phyloP scores from a whole-genome alignment of 148 eudicot genomes.

The Nepenthes gracilis region DNA sequence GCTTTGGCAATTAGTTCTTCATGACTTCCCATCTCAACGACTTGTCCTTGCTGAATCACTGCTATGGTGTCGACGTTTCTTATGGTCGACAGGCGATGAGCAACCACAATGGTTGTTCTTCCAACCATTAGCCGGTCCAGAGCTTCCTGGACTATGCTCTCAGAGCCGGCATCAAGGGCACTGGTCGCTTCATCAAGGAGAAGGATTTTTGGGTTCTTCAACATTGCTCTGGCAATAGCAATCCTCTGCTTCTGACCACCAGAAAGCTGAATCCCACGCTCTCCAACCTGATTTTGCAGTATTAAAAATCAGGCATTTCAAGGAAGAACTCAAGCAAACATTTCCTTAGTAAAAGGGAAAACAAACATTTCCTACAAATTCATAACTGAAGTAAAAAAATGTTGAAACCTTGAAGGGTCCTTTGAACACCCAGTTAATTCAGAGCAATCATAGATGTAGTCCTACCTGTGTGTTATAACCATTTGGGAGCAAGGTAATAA shows the following conservation, averaged over 20 bases:
- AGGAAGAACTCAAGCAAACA: too few species aligned
- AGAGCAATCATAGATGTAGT: too few species aligned
- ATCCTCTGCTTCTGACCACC: constrained; percentile 99
- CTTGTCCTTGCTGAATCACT: constrained; percentile 87
- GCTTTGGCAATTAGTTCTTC: constrained; percentile 83
- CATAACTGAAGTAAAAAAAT: too few species aligned
- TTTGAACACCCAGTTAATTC: too few species aligned
- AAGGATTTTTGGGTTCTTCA: constrained; percentile 91
- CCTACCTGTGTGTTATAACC: constrained; percentile 95
- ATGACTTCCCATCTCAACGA: constrained; percentile 88
- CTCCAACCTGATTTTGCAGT: constrained; percentile 50
- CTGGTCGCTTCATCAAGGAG: constrained; percentile 98
- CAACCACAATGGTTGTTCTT: constrained; percentile 92
- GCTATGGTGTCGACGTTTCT: constrained; percentile 91
- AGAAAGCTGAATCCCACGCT: constrained; percentile 94
- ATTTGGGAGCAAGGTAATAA: constrained; percentile 84
- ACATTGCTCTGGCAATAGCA: constrained; percentile 96
- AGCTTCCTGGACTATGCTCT: constrained; percentile 97
- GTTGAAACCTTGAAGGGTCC: too few species aligned
- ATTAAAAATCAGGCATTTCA: too few species aligned
- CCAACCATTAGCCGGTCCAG: constrained; percentile 98
- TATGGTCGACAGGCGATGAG: constrained; percentile 95
- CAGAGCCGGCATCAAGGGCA: constrained; percentile 93
- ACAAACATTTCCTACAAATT: too few species aligned
- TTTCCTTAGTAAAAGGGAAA: too few species aligned